These are phyloP conservation scores for Graphilbum ipis-grandicollis DNA, from an alignment of 2,329 filamentous ascomycete species.

Conservation along the genomic window DNA sequence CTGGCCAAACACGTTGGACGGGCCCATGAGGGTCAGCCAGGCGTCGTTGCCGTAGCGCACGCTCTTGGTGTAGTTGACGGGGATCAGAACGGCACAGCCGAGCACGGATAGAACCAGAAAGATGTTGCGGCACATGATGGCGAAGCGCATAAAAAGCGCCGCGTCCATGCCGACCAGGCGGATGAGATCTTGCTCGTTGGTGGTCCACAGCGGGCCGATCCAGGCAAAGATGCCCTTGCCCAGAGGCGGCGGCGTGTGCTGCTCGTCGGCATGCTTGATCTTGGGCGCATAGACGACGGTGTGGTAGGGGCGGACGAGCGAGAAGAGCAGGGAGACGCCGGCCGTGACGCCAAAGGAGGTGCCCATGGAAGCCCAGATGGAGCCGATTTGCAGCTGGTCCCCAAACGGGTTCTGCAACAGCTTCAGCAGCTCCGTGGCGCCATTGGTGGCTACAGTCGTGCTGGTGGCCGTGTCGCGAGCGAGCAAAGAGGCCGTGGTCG, in stretches of 20 bases:
- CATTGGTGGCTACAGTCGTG: conserved; percentile 9
- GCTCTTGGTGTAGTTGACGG: conserved; percentile 50
- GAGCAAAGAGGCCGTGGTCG: too few species aligned
- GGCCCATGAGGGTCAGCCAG: conserved; percentile 44
- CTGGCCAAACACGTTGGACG: conserved; percentile 31
- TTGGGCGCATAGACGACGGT: conserved; percentile 88
- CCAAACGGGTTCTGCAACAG: conserved; percentile 32
- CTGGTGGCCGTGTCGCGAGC: conserved; percentile 1
- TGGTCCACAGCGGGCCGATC: conserved; percentile 61
- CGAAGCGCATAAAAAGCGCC: conserved; percentile 74
- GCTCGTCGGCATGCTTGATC: conserved; percentile 79
- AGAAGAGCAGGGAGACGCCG: conserved; percentile 66
- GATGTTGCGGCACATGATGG: conserved; percentile 82
- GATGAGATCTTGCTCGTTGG: conserved; percentile 60
- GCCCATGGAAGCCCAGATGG: conserved; percentile 62
- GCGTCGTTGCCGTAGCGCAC: conserved; percentile 16
- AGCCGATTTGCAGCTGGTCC: conserved; percentile 27
- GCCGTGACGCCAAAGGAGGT: conserved; percentile 63
- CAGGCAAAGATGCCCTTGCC: conserved; percentile 80
- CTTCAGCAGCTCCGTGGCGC: conserved; percentile 26
- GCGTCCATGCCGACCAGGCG: conserved; percentile 83
- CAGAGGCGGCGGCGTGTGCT: conserved; percentile 72
- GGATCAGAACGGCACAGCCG: conserved; percentile 63
- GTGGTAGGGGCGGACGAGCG: conserved; percentile 78
- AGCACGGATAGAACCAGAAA: conserved; percentile 57